Conservation (phyloP, 345 rosid genomes). For the Heritiera fomes region DNA sequence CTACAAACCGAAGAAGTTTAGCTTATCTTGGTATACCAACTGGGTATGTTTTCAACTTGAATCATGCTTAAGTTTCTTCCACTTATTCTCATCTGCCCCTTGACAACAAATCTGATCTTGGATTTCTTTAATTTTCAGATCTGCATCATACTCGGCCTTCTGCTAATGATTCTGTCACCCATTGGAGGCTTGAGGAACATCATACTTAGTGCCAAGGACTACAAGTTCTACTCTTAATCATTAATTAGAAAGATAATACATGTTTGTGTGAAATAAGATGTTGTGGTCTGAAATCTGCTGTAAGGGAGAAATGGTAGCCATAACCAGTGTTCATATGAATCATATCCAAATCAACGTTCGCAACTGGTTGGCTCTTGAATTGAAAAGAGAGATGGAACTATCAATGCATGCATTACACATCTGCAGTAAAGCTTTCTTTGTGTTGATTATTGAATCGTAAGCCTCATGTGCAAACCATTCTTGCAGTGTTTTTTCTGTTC, state of each 20-base stretch:
- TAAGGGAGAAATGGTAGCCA: not conserved
- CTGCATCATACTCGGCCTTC: slow-evolving; percentile 63
- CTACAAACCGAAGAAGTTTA: slow-evolving; percentile 64
- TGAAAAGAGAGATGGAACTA: not conserved
- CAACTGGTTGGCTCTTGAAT: not conserved
- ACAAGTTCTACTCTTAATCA: slow-evolving; percentile 46
- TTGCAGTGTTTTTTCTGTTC: slow-evolving; percentile 25
- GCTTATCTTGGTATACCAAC: slow-evolving; percentile 71
- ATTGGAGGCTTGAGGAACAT: slow-evolving; percentile 76
- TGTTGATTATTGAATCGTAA: not conserved
- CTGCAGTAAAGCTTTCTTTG: not conserved
- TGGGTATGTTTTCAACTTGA: slow-evolving; percentile 49
- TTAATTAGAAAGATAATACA: not conserved
- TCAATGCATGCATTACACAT: not conserved
- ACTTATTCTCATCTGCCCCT: not conserved
- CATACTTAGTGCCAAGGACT: slow-evolving; percentile 54
- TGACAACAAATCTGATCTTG: not conserved
- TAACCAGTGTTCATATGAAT: no score
- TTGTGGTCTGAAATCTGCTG: not conserved
- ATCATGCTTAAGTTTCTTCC: not conserved
- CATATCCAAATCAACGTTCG: not conserved
- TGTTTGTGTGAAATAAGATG: not conserved
- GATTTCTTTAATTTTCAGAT: slow-evolving; percentile 41
- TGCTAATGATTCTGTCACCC: slow-evolving; percentile 64
- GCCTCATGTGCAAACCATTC: no score